Base-by-base conservation (phyloP, 2,329 filamentous ascomycete species). In the Cordyceps javanica region DNA sequence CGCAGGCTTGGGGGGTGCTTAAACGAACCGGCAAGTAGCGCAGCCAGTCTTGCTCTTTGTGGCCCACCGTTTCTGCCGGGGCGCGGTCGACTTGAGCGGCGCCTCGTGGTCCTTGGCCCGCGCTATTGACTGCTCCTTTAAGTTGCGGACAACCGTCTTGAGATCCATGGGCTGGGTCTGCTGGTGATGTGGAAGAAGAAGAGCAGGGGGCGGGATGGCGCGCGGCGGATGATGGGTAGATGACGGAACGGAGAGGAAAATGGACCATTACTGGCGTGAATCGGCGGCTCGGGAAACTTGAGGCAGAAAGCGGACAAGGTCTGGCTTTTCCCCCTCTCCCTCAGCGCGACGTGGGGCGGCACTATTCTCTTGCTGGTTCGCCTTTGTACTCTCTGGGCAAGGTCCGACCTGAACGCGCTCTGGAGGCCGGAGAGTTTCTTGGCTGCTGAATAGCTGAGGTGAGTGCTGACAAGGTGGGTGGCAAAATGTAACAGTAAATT, bases 1-100 rank as follows among this genome's bases (percentile, higher is more conserved):
- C 44, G 53, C 26, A 55, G 26, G 10, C 2, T 55, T 19, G 10
- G 41, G 32, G 23, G 28, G 16, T 8, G 26, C 23, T 49, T 57
- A 50, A 57, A 57, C 57, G 44, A 54, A 59, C 57, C 57, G 49
- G 14, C 57, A 59, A 55, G 57, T 59, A 42, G 51, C 57, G 34
- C 57, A 59, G 34, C 57, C 57, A 19, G 57, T 59, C 26, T 52
- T 59, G 36, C 25, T 59, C 57, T 59, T 59, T 3, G 50, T 51
- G 44, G 57, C 57, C 57, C 57, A 59, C 54, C 54, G 54, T 42
- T 57, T 57, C 45, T 57, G 54, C 54, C 54, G 54, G 45, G 54
- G 44, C 45, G 34, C 45, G 10, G 25, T 19, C 42, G 44, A 49
- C 36, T 57, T 57, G 36, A 50, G 44, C 44, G 42, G 54, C 26